phyloP scores from a whole-genome alignment of 306 rosid species.

The Lathyrus aphaca region DNA sequence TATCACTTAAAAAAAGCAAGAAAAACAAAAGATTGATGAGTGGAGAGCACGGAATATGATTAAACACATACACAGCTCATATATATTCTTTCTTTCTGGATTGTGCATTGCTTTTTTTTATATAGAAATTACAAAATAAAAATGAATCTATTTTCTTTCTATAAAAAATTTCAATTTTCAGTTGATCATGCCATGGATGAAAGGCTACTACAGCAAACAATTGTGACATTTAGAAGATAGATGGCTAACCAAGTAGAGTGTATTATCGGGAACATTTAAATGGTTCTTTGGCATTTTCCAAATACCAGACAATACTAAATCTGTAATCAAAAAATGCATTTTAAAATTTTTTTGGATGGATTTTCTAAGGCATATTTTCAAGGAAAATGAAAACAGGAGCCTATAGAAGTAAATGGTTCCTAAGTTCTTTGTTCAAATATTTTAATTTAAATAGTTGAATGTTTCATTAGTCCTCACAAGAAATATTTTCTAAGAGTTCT shows the following conservation, averaged over 20 bases:
- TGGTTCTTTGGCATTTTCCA: neutral
- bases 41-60: slow-evolving; percentile 6
- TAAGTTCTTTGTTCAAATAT: neutral
- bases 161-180: neutral
- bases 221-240: neutral
- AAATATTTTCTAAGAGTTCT: neutral
- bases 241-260: neutral
- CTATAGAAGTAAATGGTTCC: neutral
- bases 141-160: neutral
- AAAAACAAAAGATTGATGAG: slow-evolving; percentile 17
- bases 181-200: neutral
- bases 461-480: neutral
- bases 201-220: neutral
- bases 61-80: slow-evolving; percentile 1
- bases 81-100: slow-evolving; percentile 15
- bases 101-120: neutral
- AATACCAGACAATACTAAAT: neutral
- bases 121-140: neutral
- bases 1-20: slow-evolving; percentile 31
- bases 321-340: neutral
- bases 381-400: neutral
- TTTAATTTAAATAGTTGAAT: neutral
- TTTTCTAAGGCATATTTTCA: neutral
- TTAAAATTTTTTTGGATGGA: neutral
- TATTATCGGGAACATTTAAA: neutral